Evolutionary conservation across 2,329 filamentous ascomycete genomes (phyloP), one percentile per base, ranked within the genome.

Genomic region (Pyrenophora teres): DNA sequence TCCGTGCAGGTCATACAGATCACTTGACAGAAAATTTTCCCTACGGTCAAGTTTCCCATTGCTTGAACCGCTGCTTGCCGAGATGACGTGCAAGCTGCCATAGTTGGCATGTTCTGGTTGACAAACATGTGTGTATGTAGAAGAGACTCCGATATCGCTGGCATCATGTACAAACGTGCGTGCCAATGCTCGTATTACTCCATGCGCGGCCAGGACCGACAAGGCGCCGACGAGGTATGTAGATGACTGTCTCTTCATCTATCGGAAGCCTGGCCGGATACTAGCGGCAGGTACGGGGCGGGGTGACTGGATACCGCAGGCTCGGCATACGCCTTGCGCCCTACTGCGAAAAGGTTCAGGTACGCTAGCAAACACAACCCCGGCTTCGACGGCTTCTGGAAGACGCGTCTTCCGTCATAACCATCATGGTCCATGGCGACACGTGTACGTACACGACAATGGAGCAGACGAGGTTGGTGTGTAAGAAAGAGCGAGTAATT

Each of bases 41-140:
- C 54, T 58, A 52, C 54, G 39, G 18, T 52, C 35, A 54, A 57
- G 30, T 47, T 57, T 45, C 40, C 54, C 25, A 49, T 46, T 39
- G 48, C 54, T 58, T 62, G 52, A 53, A 57, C 62, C 62, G 62
- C 58, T 40, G 48, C 38, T 64, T 62, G 52, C 60, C 60, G 60
- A 58, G 25, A n/a, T 25, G 12, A 38, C 8, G 35, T 41, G 3
- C 16, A 23, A 38, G 19, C 21, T 38, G 25, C 21, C 13, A 19
- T n/a, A 25, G 21, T 10, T 45, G 21, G 4, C 15, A 2, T 3
- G 10, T 31, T 12, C 12, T 9, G 27, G 12, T 9, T 30, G 27
- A 9, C 27, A 30, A 9, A 3, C 27, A 13, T 12, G 27, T 30
- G 27, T 12, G 6, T 8, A 9, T 12, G 23, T n/a, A 13, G 18